phyloP scores from a whole-genome alignment of 306 rosid species.

The Urtica urens region DNA sequence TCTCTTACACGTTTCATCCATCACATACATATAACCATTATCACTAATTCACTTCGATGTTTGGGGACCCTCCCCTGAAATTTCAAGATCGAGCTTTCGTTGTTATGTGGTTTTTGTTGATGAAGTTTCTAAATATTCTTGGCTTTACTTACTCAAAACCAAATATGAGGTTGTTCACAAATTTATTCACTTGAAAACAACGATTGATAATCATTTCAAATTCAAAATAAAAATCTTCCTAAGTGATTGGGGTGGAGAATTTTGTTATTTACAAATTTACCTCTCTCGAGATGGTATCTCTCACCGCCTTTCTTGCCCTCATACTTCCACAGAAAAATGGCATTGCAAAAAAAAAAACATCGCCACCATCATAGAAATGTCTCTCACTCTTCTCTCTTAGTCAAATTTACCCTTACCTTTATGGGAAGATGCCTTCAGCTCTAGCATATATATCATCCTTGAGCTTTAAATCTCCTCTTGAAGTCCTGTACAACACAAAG shows the following conservation, averaged over 20 bases:
- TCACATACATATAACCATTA: no score
- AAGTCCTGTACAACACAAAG: neutral
- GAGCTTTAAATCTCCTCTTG: neutral
- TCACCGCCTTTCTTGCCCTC: neutral
- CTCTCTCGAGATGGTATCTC: neutral
- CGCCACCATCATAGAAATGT: neutral
- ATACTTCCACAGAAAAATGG: neutral
- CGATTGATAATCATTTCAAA: neutral
- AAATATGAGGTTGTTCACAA: neutral
- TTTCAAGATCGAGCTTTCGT: neutral
- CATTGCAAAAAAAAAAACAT: neutral
- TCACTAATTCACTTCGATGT: neutral
- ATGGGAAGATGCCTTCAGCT: neutral
- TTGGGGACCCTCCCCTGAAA: neutral
- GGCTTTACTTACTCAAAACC: neutral
- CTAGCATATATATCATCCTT: neutral
- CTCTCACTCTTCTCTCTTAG: neutral
- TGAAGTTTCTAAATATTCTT: neutral
- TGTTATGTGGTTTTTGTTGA: neutral
- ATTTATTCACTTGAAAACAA: neutral
- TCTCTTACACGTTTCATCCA: no score
- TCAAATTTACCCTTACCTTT: neutral
- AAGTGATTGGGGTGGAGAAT: neutral
- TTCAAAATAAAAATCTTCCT: neutral
- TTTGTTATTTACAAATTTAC: neutral